These are phyloP conservation scores for Calonectria montana DNA, from an alignment of 2,329 filamentous ascomycete genomes.

Conservation along the genomic window DNA sequence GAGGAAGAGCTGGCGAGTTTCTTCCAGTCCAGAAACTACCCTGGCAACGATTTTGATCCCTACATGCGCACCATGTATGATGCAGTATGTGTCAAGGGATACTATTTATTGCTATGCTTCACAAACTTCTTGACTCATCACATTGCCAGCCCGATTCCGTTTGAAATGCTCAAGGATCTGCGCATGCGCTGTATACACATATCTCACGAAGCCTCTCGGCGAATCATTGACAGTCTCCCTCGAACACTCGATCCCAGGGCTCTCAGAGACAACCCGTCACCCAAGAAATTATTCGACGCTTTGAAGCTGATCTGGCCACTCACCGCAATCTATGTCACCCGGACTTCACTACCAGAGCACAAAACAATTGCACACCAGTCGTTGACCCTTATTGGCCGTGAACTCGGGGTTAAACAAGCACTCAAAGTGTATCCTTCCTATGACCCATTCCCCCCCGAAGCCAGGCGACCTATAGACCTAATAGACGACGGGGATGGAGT, in stretches of 20 bases:
- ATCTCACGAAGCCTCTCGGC: constrained; percentile 42
- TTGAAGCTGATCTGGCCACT: constrained; percentile 54
- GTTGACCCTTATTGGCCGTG: constrained; percentile 49
- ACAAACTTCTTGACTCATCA: constrained; percentile 51
- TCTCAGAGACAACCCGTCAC: constrained; percentile 42
- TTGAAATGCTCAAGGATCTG: constrained; percentile 41
- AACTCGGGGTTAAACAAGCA: constrained; percentile 52
- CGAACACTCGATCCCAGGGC: constrained; percentile 39
- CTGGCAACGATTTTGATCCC: constrained; percentile 32
- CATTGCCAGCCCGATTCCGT: constrained; percentile 34
- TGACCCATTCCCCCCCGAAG: constrained; percentile 42
- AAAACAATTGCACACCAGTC: constrained; percentile 41
- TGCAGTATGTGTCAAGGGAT: constrained; percentile 49
- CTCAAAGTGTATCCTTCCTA: constrained; percentile 38
- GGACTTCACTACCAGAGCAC: constrained; percentile 44
- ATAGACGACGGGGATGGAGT: constrained; percentile 29
- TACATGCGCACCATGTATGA: constrained; percentile 50
- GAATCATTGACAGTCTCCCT: constrained; percentile 44
- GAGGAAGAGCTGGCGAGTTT: constrained; percentile 36
- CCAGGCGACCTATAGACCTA: constrained; percentile 37
- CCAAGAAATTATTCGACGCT: constrained; percentile 50
- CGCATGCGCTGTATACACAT: constrained; percentile 42
- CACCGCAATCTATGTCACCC: constrained; percentile 44
- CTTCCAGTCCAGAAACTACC: constrained; percentile 19
- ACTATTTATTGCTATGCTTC: constrained; percentile 47